A percentile compares a stretch with the other conserved stretches of the same genome.
Evolutionary conservation across 352 stramenopile species (phyloP).

Genomic region (Plasmopara viticola): DNA sequence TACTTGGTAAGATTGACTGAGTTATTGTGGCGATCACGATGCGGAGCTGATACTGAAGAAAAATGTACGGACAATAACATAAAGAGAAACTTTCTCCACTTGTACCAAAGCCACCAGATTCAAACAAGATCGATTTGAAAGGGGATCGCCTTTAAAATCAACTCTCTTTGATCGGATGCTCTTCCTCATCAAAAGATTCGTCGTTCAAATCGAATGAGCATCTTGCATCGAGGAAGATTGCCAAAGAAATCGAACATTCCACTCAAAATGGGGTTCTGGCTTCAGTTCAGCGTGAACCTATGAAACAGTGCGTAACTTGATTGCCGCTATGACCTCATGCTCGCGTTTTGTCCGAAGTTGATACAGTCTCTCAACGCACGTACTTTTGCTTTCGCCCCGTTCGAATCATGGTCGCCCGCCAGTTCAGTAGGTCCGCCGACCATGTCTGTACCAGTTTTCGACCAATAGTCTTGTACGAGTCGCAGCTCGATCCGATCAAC

Average conservation of each 20-base stretch:
- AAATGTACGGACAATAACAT: no score
- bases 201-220: not conserved
- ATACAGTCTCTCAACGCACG: not conserved
- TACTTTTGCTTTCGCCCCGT: conserved; percentile 7
- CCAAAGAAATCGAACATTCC: conserved; percentile 1
- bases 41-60: no score
- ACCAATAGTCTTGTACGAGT: conserved; percentile 25
- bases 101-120: no score
- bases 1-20: no score
- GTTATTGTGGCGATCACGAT: no score
- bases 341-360: conserved; percentile 6
- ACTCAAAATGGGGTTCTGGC: not conserved
- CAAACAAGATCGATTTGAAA: no score
- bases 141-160: no score
- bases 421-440: conserved; percentile 5
- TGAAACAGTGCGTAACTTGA: conserved; percentile 18
- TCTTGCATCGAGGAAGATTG: not conserved
- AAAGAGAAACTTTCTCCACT: no score
- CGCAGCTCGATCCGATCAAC: conserved; percentile 11
- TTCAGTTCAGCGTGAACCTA: conserved; percentile 1
- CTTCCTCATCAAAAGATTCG: no score
- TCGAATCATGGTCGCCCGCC: conserved; percentile 11
- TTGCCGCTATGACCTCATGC: conserved; percentile 1
- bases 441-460: conserved; percentile 17
- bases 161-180: no score